These are phyloP conservation scores for Pythium diclinum DNA, from an alignment of 352 stramenopile species.

Conservation along the genomic window DNA sequence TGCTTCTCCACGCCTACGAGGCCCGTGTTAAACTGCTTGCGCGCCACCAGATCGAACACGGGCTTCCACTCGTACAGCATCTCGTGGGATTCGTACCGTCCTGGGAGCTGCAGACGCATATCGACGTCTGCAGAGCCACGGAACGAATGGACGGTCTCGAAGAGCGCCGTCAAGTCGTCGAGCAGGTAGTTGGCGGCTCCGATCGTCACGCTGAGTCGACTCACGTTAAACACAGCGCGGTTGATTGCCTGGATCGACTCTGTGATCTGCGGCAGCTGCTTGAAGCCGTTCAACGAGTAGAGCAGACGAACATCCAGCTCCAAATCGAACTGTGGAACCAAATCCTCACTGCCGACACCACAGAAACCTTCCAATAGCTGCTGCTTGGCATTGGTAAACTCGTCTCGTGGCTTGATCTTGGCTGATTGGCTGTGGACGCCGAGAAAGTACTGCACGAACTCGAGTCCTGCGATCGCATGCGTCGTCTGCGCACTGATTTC, in stretches of 20 bases:
- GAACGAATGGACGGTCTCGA: conserved; percentile 3
- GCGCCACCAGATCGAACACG: neutral
- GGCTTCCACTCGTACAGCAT: conserved; percentile 10
- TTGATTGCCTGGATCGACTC: neutral
- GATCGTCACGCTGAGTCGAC: neutral
- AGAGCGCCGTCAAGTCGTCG: neutral
- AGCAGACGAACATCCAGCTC: conserved; percentile 1
- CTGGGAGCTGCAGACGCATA: neutral
- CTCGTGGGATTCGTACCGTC: neutral
- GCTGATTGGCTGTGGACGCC: neutral
- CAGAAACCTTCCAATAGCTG: neutral
- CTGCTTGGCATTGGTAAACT: conserved; percentile 4
- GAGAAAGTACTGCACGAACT: neutral
- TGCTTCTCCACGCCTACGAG: neutral
- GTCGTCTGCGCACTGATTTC: neutral
- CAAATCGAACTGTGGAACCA: neutral
- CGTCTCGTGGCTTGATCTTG: neutral
- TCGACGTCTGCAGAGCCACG: conserved; percentile 1
- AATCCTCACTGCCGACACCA: neutral
- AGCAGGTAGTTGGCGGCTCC: neutral
- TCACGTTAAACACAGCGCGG: conserved; percentile 1
- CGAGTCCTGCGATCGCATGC: neutral
- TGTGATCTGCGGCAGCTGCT: neutral
- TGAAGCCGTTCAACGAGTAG: neutral
- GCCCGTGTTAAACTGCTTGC: neutral